Base-by-base conservation (phyloP, 352 stramenopile species). In the Phytophthora pinifolia region DNA sequence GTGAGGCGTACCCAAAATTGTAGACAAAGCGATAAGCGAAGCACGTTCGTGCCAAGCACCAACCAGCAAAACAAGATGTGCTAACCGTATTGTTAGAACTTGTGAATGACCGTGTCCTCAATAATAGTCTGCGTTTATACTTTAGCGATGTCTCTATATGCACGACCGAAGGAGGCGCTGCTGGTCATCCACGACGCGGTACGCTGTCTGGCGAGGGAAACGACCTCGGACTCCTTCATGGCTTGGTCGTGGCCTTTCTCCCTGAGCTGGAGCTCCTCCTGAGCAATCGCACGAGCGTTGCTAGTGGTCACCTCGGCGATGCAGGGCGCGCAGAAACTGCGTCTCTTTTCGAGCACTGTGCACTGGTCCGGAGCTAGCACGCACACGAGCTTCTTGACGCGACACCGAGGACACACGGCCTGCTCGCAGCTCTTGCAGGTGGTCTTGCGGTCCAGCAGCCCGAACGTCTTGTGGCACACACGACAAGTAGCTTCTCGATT, bases 391-490 rank as follows among this genome's bases (percentile, higher is more conserved):
- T 70, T 74, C 46, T 64, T 70, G 31, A 70, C 34, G 9, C 46
- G 46, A 14, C 60, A 74, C 6, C 60, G 47, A 33, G 60, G 44
- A 57, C 60, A 70, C 12, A 74, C 51, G 0, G 31, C 33, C 33
- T 64, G 30, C 13, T 56, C 53, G 31, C 59, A 67, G 52, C 41
- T 62, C 39, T 67, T 67, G 41, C 59, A 67, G 8, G 58, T 65
- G 2, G 37, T 62, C 36, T 67, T 67, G 2, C 59, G 52, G 53
- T 53, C 52, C 15, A 67, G 46, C 6, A 67, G 35, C 7, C 59
- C 51, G 18, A 67, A 67, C 0, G 37, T 54, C 46, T 67, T 67
- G 25, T 31, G 29, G 37, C 59, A 67, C 18, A 64, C 55, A 14
- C 51, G 42, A 18, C 57, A 67, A 6, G 43, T 52, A 5, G 31